Evolutionary conservation across 768 basidiomycete genomes (phyloP).

Genomic region (Boletus vermiculosoides): DNA sequence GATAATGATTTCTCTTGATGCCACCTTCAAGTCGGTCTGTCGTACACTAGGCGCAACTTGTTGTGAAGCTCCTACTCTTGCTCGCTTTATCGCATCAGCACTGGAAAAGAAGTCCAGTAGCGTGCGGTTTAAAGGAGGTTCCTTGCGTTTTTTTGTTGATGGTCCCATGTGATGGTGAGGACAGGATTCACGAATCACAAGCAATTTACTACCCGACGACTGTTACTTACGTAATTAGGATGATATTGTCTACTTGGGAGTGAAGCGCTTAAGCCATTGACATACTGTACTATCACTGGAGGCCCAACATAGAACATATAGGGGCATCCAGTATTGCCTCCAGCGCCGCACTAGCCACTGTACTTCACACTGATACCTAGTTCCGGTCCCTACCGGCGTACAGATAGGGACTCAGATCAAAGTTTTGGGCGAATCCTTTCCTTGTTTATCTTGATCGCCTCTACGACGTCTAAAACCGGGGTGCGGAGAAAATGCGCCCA

Average conservation of each 20-base stretch:
- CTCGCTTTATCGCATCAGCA: constrained; percentile 21
- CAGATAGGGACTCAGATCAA: neutral
- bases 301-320: no score
- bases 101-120: constrained; percentile 47
- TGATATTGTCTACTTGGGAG: no score
- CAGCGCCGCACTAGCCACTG: neutral
- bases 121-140: constrained; percentile 36
- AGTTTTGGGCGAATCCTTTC: neutral
- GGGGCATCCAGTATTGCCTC: no score
- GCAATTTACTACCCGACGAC: neutral
- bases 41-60: neutral
- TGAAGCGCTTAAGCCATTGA: no score
- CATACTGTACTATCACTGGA: no score
- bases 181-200: neutral
- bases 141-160: constrained; percentile 37
- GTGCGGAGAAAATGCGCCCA: neutral
- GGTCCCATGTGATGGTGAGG: constrained; percentile 33
- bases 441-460: neutral
- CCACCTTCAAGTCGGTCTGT: neutral
- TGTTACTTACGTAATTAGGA: neutral
- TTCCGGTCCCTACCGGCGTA: neutral
- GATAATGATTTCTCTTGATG: constrained; percentile 48
- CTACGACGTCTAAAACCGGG: neutral
- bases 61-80: constrained; percentile 13
- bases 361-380: neutral